phyloP scores from a whole-genome alignment of 208 protist genomes.

The Angomonas ambiguus region DNA sequence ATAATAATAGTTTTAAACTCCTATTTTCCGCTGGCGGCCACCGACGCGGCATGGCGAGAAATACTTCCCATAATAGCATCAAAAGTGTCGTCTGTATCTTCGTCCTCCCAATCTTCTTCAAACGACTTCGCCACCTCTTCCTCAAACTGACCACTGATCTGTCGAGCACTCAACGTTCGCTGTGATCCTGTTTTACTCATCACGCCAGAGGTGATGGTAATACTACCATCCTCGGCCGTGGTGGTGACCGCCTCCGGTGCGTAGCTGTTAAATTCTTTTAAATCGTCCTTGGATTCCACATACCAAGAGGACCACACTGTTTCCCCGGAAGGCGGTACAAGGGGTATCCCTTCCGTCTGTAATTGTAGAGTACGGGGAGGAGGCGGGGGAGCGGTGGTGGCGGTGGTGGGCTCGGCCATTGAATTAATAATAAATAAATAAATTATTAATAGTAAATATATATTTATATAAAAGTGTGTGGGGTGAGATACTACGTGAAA shows the following conservation, averaged over 20 bases:
- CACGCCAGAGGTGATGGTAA: background rate
- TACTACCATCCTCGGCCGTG: background rate
- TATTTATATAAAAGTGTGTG: too few relatives aligned
- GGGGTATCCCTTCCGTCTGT: conserved; percentile 38
- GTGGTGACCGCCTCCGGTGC: conserved; percentile 19
- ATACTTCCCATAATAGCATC: conserved; percentile 85
- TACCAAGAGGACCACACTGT: conserved; percentile 85
- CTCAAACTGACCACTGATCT: conserved; percentile 88
- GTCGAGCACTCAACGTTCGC: conserved; percentile 73
- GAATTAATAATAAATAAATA: conserved; percentile 7
- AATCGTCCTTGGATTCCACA: conserved; percentile 69
- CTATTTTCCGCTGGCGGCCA: conserved; percentile 31
- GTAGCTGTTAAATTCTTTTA: conserved; percentile 83
- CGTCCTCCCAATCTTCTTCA: conserved; percentile 92
- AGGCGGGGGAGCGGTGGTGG: too few relatives aligned
- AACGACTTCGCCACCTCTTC: conserved; percentile 87
- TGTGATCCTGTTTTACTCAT: conserved; percentile 40
- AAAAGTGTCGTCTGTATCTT: conserved; percentile 90
- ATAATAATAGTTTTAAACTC: too few relatives aligned
- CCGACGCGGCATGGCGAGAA: conserved; percentile 41
- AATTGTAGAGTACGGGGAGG: conserved; percentile 27
- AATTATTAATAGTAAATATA: conserved; percentile 4
- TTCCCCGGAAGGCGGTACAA: conserved; percentile 50
- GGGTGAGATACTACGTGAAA: too few relatives aligned
- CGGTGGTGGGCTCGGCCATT: conserved; percentile 1